A percentile compares a stretch with the other conserved stretches of the same genome.
Evolutionary conservation across 768 basidiomycete genomes (phyloP).

Genomic region (Trametes elegans): DNA sequence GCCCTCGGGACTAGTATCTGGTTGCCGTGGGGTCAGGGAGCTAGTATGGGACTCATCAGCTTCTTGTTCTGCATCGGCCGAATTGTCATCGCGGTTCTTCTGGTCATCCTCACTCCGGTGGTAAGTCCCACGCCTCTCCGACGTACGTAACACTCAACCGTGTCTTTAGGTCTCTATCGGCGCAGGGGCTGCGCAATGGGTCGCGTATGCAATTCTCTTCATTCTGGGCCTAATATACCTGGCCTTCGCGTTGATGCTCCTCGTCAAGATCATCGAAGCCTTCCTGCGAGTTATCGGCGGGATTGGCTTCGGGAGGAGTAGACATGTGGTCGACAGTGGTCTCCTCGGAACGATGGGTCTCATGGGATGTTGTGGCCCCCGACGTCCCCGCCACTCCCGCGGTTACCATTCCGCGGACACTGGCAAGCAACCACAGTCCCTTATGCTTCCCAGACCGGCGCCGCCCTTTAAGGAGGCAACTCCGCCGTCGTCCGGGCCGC

Average conservation of each 20-base stretch:
- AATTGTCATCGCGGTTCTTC: slow-evolving; percentile 84
- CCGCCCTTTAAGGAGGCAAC: slow-evolving; percentile 29
- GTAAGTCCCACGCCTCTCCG: slow-evolving; percentile 47
- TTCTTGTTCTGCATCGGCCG: slow-evolving; percentile 91
- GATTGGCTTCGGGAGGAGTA: slow-evolving; percentile 82
- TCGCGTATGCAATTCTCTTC: slow-evolving; percentile 88
- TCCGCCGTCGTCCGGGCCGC: slow-evolving; percentile 51
- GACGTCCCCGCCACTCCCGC: slow-evolving; percentile 29
- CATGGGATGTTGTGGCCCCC: slow-evolving; percentile 61
- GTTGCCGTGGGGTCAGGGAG: slow-evolving; percentile 96
- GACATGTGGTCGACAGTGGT: slow-evolving; percentile 78
- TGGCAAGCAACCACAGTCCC: slow-evolving; percentile 22
- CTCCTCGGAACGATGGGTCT: slow-evolving; percentile 82
- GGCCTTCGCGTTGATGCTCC: slow-evolving; percentile 76
- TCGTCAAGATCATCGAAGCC: slow-evolving; percentile 84
- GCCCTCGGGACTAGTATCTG: slow-evolving; percentile 89
- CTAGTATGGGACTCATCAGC: slow-evolving; percentile 94
- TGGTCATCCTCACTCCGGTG: slow-evolving; percentile 86
- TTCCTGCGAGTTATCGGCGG: slow-evolving; percentile 72
- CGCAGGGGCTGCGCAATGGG: slow-evolving; percentile 81
- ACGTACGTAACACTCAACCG: slow-evolving; percentile 16
- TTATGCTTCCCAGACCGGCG: slow-evolving; percentile 26
- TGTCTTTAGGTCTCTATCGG: slow-evolving; percentile 76
- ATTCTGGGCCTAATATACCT: slow-evolving; percentile 81
- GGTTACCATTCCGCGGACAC: slow-evolving; percentile 16